Evolutionary conservation across 805 yeast species (phyloP), one percentile per base, ranked within the genome.

Genomic region (Citeromyces matritensis): DNA sequence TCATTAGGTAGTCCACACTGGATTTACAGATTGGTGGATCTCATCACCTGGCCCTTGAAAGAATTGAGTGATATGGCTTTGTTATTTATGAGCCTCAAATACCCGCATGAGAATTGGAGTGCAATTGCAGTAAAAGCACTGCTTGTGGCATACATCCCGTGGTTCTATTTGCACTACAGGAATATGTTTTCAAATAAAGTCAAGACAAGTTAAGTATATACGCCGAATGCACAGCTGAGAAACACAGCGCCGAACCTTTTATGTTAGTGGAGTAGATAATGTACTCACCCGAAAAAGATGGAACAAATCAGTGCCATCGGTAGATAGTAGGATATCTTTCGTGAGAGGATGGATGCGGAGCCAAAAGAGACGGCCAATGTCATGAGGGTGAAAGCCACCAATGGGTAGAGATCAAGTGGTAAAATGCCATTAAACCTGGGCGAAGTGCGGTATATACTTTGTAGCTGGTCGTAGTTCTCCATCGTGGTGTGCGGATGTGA

Each of bases 191-290:
- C 10, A 10, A n/a, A 12, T 9, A 24, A 7, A 14, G 24, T 23
- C 27, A 12, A 25, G 7, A 11, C 21, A 7, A 12, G 13, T 36
- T 33, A 51, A 15, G 55, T 37, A 30, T 48, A 49, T 8, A 52
- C 53, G 7, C 57, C 58, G 29, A 49, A 45, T 23, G 37, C 36
- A 9, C 53, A 50, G 17, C 57, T 41, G 9, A 49, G 32, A 12
- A 48, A 49, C 15, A 49, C 29, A 6, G 42, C 35, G 3, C 57
- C 51, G 35, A 52, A 52, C 2, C 38, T 37, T 13, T 27, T 48
- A 44, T 24, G 36, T 43, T 13, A 41, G 50, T 34, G n/a, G n/a
- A n/a, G 42, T 8, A 15, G 4, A 17, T 21, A 19, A 9, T 15
- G 8, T 19, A 17, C 32, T 30, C 15, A 30, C 32, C 32, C 32